A percentile compares a stretch with the other conserved stretches of the same genome.
Evolutionary conservation across 441 rosid species (phyloP).

Genomic region (Kokia cookei): DNA sequence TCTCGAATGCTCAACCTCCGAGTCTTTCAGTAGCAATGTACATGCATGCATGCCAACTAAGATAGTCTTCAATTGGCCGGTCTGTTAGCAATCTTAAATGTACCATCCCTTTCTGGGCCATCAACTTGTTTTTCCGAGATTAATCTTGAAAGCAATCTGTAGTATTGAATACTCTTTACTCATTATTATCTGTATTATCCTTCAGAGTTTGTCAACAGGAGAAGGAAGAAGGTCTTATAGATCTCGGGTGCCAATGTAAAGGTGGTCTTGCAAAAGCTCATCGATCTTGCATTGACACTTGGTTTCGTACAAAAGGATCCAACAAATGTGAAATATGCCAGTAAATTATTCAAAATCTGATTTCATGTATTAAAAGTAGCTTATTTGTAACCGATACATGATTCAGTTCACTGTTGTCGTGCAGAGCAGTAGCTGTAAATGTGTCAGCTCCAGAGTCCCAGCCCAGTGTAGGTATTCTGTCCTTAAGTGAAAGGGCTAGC

Average conservation of each 20-base stretch:
- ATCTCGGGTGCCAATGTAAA: slow-evolving; percentile 82
- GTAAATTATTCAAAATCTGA: slow-evolving; percentile 28
- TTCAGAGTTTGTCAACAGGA: slow-evolving; percentile 84
- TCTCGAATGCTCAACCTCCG: not conserved
- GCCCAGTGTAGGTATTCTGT: slow-evolving; percentile 54
- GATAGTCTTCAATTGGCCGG: not conserved
- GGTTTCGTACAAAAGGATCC: slow-evolving; percentile 81
- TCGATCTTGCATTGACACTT: slow-evolving; percentile 71
- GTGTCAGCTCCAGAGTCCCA: slow-evolving; percentile 64
- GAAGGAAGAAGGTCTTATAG: slow-evolving; percentile 70
- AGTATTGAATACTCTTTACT: not conserved
- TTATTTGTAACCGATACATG: not conserved
- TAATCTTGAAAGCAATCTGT: not conserved
- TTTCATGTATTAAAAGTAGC: not conserved
- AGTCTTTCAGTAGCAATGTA: not conserved
- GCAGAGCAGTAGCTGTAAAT: slow-evolving; percentile 63
- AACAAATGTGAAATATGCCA: slow-evolving; percentile 93
- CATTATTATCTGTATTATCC: slow-evolving; percentile 5
- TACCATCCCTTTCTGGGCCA: not conserved
- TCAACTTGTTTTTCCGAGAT: not conserved
- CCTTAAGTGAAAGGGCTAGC: not conserved
- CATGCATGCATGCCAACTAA: not conserved
- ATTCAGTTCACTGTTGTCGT: slow-evolving; percentile 12
- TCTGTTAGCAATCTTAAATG: not conserved
- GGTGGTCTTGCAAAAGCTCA: slow-evolving; percentile 82